Evolutionary conservation across 179 eudicot genomes (phyloP).

Genomic region (Drosera spatulata): DNA sequence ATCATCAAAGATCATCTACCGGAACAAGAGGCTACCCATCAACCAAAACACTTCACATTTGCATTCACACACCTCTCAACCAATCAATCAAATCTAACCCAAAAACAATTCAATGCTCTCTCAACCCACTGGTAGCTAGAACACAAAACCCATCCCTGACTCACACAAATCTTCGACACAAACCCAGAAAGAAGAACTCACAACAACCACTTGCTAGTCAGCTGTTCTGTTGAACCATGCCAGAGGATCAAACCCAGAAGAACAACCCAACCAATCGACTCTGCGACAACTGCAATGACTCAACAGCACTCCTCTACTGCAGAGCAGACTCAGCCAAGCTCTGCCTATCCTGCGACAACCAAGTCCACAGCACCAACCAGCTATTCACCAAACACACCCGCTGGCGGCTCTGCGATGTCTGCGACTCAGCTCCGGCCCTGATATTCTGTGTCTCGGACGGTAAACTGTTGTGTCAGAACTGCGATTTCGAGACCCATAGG

Average conservation of each 20-base stretch:
- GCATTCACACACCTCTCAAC: too few species aligned
- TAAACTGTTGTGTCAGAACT: constrained; percentile 65
- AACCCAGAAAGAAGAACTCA: too few species aligned
- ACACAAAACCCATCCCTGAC: too few species aligned
- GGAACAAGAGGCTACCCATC: too few species aligned
- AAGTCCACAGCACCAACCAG: constrained; percentile 72
- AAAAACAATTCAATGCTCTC: too few species aligned
- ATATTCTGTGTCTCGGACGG: constrained; percentile 43
- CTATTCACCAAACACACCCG: constrained; percentile 68
- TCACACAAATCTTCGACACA: too few species aligned
- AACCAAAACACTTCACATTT: too few species aligned
- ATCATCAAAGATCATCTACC: too few species aligned
- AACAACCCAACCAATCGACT: constrained; percentile 12
- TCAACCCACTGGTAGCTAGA: too few species aligned
- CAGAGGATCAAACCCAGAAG: neutral
- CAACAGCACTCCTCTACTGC: constrained; percentile 52
- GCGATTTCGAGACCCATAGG: constrained; percentile 62
- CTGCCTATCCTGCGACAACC: constrained; percentile 53
- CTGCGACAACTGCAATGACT: constrained; percentile 52
- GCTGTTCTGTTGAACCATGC: too few species aligned
- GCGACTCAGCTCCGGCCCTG: constrained; percentile 53
- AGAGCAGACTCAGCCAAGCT: constrained; percentile 76
- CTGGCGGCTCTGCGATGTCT: constrained; percentile 50
- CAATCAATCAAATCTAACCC: too few species aligned
- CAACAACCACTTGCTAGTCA: too few species aligned